A percentile compares a stretch with the other conserved stretches of the same genome.
These are phyloP conservation scores for Mortierella sp. DNA, from an alignment of 371 early-diverging fungal species.

Conservation along the genomic window DNA sequence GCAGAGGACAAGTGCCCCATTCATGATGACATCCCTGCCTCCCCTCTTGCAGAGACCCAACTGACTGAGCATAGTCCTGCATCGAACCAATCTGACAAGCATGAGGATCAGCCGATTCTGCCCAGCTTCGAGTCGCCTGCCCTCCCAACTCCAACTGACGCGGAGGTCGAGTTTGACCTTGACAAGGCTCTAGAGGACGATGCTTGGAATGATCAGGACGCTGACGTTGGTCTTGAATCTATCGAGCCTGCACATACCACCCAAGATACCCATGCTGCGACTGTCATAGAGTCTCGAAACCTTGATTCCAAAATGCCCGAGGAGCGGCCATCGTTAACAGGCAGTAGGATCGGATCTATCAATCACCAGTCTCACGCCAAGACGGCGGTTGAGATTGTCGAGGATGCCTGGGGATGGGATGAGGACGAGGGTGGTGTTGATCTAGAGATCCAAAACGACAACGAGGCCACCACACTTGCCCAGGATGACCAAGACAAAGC, in stretches of 20 bases:
- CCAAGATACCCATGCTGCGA: background rate
- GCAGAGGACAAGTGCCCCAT: background rate
- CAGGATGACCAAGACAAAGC: background rate
- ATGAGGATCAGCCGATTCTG: background rate
- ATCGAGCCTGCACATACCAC: background rate
- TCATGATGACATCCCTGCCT: too few species aligned
- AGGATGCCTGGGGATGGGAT: constrained; percentile 54
- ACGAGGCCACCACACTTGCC: background rate
- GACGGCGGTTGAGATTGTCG: constrained; percentile 1
- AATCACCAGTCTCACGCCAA: background rate
- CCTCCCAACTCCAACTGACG: background rate
- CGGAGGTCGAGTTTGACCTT: background rate
- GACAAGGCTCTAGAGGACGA: constrained; percentile 24
- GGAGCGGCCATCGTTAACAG: background rate
- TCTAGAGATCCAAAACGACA: constrained; percentile 17
- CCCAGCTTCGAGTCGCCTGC: background rate
- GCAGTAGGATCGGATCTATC: constrained; percentile 22
- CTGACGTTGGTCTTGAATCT: background rate
- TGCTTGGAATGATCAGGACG: constrained; percentile 18
- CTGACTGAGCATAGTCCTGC: background rate
- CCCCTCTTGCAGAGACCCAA: background rate
- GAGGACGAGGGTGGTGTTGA: constrained; percentile 29
- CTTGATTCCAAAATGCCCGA: background rate
- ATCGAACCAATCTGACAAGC: background rate
- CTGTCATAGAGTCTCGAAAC: background rate